phyloP scores from a whole-genome alignment of 768 basidiomycete species.

The Daedalea quercina region DNA sequence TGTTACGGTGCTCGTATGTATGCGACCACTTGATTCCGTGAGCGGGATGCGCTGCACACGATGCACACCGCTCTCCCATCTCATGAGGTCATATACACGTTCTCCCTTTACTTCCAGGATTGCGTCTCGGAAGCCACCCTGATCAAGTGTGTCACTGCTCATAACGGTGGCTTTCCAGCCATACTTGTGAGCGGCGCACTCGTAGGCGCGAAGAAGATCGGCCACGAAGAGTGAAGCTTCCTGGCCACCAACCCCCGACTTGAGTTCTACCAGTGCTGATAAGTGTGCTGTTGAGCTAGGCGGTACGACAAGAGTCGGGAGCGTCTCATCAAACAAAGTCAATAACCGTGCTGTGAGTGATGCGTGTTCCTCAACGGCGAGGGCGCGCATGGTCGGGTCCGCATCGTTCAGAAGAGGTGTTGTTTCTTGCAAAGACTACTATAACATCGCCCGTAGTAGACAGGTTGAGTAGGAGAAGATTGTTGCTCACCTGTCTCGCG shows the following conservation, averaged over 20 bases:
- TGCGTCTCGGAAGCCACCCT: slow-evolving; percentile 71
- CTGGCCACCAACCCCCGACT: slow-evolving; percentile 88
- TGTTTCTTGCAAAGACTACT: slow-evolving; percentile 65
- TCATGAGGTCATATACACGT: slow-evolving; percentile 70
- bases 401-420: slow-evolving; percentile 58
- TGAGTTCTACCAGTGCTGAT: slow-evolving; percentile 83
- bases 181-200: slow-evolving; percentile 46
- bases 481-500: slow-evolving; percentile 47
- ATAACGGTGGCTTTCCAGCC: slow-evolving; percentile 62
- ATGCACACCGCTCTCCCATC: slow-evolving; percentile 95
- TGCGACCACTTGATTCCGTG: slow-evolving; percentile 81
- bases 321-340: slow-evolving; percentile 29
- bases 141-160: slow-evolving; percentile 48
- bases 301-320: slow-evolving; percentile 72
- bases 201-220: slow-evolving; percentile 80
- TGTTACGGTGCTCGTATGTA: slow-evolving; percentile 89
- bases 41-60: slow-evolving; percentile 91
- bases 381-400: slow-evolving; percentile 66
- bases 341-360: slow-evolving; percentile 32
- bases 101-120: slow-evolving; percentile 73
- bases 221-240: slow-evolving; percentile 80
- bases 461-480: not conserved
- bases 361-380: slow-evolving; percentile 65
- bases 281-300: slow-evolving; percentile 56
- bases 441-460: slow-evolving; percentile 9